Evolutionary conservation across 305 asterid species (phyloP), one percentile per base, ranked within the genome.

Genomic region (Plantago coronopus): DNA sequence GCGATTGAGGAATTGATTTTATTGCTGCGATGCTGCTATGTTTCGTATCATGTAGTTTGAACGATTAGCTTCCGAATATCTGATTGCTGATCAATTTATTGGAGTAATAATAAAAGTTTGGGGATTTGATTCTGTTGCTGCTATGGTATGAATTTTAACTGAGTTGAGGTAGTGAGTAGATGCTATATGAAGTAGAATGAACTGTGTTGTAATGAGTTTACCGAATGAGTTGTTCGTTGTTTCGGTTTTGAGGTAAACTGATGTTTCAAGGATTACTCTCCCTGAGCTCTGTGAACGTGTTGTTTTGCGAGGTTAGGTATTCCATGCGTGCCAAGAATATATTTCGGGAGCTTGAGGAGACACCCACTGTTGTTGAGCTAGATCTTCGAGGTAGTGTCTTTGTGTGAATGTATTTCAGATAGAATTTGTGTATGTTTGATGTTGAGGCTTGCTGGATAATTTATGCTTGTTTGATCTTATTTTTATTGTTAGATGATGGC

Each of bases 321-420:
- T 87, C 83, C 42, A 13, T 67, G 69, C 80, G 79, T 46, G 97
- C 83, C 47, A 90, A 90, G 76, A 74, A 62, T 55, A 60, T 90
- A 66, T 83, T 90, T 44, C 54, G 73, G 54, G 82, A 86, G 65
- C 95, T 88, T 47, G 81, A 76, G 68, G 96, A 91, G 78, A 70
- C 79, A 65, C 95, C 95, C 38, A 84, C 67, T 78, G 89, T 88
- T 2, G 98, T 91, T 69, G 98, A 91, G 85, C 97, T 91, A 72
- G 98, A 91, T 83, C 98, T 77, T 75, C 84, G 95, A 74, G 97
- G 96, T 88, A 72, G 49, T 31, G 42, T 37, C 45, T 25, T 49
- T 21, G 19, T 58, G 7, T 22, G 1, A 44, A 13, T 7, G 14
- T 42, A 20, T 21, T 23, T 58, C 0, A 20, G 6, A 19, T 17